Base-by-base conservation (phyloP, 306 rosid genomes). In the Canavalia gladiata region DNA sequence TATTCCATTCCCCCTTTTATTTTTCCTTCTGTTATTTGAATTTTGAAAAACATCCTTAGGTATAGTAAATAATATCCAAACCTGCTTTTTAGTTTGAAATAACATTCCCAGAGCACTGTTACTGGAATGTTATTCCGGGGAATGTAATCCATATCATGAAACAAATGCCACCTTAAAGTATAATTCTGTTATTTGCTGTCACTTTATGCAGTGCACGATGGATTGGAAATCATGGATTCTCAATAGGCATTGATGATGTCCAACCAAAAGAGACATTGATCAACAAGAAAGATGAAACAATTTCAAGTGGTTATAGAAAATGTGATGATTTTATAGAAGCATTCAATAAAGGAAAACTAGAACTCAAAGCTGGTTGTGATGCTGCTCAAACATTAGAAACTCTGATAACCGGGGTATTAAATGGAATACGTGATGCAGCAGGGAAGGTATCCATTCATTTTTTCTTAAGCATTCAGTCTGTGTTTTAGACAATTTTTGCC, bases 161-260 rank as follows among this genome's bases (percentile, higher is more conserved):
- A 18, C 25, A 18, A 18, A 18, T 18, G 25, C 25, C 25, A 18
- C 25, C 25, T 67, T 72, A n/a, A 64, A 50, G 59, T 71, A 30
- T 31, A 51, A 47, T n/a, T 83, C 69, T 73, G 54, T 62, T 77
- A 29, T 29, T 72, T 41, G 42, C 49, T 59, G 74, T 11, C 52
- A 73, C 9, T 58, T 68, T 59, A 25, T 13, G 90, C 87, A 95
- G 99, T 91, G 99, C 99, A 5, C 93, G 95, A 34, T 95, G 99
- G 99, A 93, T 95, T 62, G 99, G 99, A 66, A 95, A 95, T 82
- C 97, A 90, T 76, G 99, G 99, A 68, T 95, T 95, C 90, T 87
- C 99, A 25, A 92, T 95, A 80, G 99, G 99, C 72, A 91, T 95
- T 82, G 97, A 94, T 66, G 99, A 95, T 85, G 99, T 95, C 68